These are phyloP conservation scores for Cetraspora pellucida DNA, from an alignment of 192 early-diverging fungal species.

Conservation along the genomic window DNA sequence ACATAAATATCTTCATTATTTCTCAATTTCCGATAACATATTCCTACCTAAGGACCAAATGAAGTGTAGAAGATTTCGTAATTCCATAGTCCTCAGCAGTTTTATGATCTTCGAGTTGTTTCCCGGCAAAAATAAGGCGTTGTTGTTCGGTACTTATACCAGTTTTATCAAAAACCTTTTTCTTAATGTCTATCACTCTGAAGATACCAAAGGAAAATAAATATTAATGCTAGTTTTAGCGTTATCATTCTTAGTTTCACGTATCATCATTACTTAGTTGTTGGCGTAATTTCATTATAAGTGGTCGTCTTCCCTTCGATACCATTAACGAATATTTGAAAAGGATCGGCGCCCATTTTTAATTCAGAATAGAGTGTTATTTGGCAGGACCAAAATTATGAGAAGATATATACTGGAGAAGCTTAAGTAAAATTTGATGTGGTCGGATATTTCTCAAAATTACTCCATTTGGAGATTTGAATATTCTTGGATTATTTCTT, in stretches of 20 bases:
- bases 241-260: slow-evolving; percentile 5
- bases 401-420: background rate
- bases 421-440: background rate
- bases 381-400: background rate
- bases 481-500: slow-evolving; percentile 16
- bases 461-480: background rate
- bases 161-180: background rate
- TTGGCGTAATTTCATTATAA: background rate
- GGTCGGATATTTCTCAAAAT: background rate
- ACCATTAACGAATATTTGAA: slow-evolving; percentile 2
- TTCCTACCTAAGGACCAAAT: slow-evolving; percentile 20
- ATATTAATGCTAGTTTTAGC: background rate
- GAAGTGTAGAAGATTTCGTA: background rate
- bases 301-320: background rate
- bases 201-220: background rate
- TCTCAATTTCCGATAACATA: background rate
- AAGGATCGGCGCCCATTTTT: background rate
- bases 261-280: slow-evolving; percentile 6
- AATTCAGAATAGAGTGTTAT: slow-evolving; percentile 1
- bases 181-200: slow-evolving; percentile 6
- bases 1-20: background rate
- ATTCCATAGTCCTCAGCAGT: background rate
- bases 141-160: background rate
- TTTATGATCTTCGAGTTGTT: background rate
- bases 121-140: slow-evolving; percentile 7